Conservation (phyloP, 495 filamentous ascomycete genomes). For the Penicillium flavigenum region DNA sequence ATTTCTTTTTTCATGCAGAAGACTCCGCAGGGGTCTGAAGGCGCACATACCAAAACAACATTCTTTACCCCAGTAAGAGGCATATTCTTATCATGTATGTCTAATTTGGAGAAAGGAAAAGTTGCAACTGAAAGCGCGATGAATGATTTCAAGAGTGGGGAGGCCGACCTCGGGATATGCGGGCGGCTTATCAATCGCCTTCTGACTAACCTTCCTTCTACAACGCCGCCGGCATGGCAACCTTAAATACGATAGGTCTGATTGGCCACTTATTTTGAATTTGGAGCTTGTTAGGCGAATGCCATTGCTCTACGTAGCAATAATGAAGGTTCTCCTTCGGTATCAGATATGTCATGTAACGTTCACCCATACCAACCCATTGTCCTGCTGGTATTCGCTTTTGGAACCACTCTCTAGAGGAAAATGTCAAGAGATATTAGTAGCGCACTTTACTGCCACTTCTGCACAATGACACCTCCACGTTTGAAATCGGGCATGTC, state of each 20-base stretch:
- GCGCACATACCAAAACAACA: slow-evolving; percentile 46
- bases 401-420: slow-evolving; percentile 5
- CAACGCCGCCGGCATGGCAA: background rate
- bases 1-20: slow-evolving; percentile 1
- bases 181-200: slow-evolving; percentile 48
- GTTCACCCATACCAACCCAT: slow-evolving; percentile 1
- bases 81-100: slow-evolving; percentile 30
- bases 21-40: background rate
- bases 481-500: slow-evolving; percentile 82
- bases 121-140: slow-evolving; percentile 9
- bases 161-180: slow-evolving; percentile 30
- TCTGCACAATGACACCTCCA: slow-evolving; percentile 83
- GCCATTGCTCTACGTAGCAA: slow-evolving; percentile 6
- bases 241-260: background rate
- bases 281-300: background rate
- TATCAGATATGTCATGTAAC: slow-evolving; percentile 8
- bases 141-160: slow-evolving; percentile 18
- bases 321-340: background rate
- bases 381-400: slow-evolving; percentile 9
- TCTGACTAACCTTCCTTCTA: slow-evolving; percentile 18
- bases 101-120: background rate
- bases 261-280: background rate
- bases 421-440: slow-evolving; percentile 1
- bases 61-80: slow-evolving; percentile 54
- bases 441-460: slow-evolving; percentile 59